Base-by-base conservation (phyloP, 306 rosid species). In the Sesbania bispinosa region DNA sequence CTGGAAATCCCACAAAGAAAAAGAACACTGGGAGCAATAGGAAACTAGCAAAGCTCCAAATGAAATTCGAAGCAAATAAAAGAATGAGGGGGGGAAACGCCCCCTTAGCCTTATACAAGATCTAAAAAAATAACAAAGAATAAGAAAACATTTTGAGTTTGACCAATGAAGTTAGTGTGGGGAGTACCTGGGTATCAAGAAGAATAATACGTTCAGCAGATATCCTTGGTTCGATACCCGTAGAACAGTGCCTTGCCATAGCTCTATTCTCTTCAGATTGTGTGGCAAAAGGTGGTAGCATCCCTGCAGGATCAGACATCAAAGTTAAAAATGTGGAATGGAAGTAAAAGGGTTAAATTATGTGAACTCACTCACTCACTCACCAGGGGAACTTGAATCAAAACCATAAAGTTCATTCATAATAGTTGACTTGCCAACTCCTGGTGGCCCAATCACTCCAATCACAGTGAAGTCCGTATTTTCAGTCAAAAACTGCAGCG, bases 371-470 rank as follows among this genome's bases (percentile, higher is more conserved):
- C n/a, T 16, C 58, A 5, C n/a, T n/a, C n/a, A 69, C 89, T 68
- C 24, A 92, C 96, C 95, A 13, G 96, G 89, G 15, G 96, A 88
- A 64, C 68, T 82, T 29, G 92, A 84, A 78, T 92, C 95, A 57
- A 81, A 92, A 26, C 96, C 98, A 76, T 92, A 92, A 58, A 89
- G 80, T 75, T 92, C 88, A 74, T 92, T 92, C 98, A 92, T 80
- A 23, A 92, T 88, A 36, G 88, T 89, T 1, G 98, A 90, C 53
- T 92, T 92, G 53, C 98, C 98, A 21, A 88, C 96, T 19, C 96
- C 96, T 13, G 95, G 85, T 5, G 96, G 89, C 10, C 98, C 96
- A 69, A 93, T 90, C 48, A 93, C 89, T 23, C 98, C 98, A 57
- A 93, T 82, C 55, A 88, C 98, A 57, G 87, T 85, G 54, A 93